These are phyloP conservation scores for Globisporangium splendens DNA, from an alignment of 352 stramenopile genomes.

Conservation along the genomic window DNA sequence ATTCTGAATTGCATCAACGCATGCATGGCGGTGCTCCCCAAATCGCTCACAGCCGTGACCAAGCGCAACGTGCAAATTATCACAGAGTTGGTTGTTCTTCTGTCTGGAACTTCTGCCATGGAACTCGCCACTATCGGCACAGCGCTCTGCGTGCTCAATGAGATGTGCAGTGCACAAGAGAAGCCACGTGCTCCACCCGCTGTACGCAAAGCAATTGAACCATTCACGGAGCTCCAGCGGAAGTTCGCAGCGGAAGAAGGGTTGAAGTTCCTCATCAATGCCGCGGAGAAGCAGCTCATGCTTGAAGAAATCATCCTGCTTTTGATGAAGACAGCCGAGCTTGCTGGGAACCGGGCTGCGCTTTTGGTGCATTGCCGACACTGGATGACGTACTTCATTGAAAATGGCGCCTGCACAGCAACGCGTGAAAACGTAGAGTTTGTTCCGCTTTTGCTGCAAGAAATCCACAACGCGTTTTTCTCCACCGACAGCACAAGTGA, in stretches of 20 bases:
- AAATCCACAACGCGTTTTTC: conserved; percentile 12
- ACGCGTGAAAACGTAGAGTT: conserved; percentile 9
- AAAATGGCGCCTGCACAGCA: conserved; percentile 11
- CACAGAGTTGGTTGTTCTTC: background rate
- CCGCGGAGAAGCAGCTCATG: conserved; percentile 8
- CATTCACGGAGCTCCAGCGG: conserved; percentile 11
- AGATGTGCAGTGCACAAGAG: conserved; percentile 6
- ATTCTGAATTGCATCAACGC: conserved; percentile 4
- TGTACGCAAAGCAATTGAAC: background rate
- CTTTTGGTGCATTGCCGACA: conserved; percentile 17
- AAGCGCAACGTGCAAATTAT: conserved; percentile 15
- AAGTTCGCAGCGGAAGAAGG: conserved; percentile 10
- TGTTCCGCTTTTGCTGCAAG: conserved; percentile 8
- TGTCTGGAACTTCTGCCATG: background rate
- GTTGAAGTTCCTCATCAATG: conserved; percentile 12
- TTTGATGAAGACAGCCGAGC: conserved; percentile 13
- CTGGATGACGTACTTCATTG: conserved; percentile 17
- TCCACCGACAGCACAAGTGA: background rate
- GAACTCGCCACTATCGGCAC: background rate
- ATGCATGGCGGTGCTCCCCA: conserved; percentile 8
- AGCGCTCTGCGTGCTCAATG: background rate
- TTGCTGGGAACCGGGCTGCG: conserved; percentile 1
- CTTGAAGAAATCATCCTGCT: conserved; percentile 15
- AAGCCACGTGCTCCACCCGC: background rate
- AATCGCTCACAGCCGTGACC: conserved; percentile 1